Conservation (phyloP, 768 basidiomycete species). For the Pholiota conissans region DNA sequence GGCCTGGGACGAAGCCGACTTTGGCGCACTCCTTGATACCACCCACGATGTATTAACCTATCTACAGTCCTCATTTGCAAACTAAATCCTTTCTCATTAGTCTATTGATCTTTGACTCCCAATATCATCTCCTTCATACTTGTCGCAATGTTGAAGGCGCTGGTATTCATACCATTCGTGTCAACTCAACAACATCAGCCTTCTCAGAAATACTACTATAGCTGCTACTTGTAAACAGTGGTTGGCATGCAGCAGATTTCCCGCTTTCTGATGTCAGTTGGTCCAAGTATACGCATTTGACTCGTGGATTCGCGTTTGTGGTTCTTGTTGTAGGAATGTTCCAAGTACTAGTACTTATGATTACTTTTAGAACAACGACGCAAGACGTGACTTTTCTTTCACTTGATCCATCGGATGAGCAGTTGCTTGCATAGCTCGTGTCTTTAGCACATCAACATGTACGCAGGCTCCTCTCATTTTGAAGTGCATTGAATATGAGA, state of each 20-base stretch:
- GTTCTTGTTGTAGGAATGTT: neutral
- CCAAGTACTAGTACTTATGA: neutral
- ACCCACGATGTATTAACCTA: neutral
- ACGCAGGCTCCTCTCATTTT: slow-evolving; percentile 4
- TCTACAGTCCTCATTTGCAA: neutral
- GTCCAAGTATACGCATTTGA: slow-evolving; percentile 53
- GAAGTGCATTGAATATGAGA: neutral
- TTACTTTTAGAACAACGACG: slow-evolving; percentile 37
- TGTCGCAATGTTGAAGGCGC: neutral
- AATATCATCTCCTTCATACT: neutral
- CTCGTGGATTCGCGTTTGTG: slow-evolving; percentile 63
- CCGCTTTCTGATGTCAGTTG: slow-evolving; percentile 45
- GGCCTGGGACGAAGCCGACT: neutral
- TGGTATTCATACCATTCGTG: slow-evolving; percentile 1
- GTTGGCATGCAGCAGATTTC: slow-evolving; percentile 42
- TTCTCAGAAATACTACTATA: slow-evolving; percentile 20
- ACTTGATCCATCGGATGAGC: slow-evolving; percentile 42
- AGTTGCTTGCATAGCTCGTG: slow-evolving; percentile 58
- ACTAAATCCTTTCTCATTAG: neutral
- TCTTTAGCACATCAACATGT: slow-evolving; percentile 40
- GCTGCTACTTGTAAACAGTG: slow-evolving; percentile 50
- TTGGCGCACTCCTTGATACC: neutral
- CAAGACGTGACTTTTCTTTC: slow-evolving; percentile 33
- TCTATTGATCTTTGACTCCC: too few species aligned
- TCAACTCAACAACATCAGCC: too few species aligned